Evolutionary conservation across 2,329 filamentous ascomycete species (phyloP).

Genomic region (Penicillium sp.): DNA sequence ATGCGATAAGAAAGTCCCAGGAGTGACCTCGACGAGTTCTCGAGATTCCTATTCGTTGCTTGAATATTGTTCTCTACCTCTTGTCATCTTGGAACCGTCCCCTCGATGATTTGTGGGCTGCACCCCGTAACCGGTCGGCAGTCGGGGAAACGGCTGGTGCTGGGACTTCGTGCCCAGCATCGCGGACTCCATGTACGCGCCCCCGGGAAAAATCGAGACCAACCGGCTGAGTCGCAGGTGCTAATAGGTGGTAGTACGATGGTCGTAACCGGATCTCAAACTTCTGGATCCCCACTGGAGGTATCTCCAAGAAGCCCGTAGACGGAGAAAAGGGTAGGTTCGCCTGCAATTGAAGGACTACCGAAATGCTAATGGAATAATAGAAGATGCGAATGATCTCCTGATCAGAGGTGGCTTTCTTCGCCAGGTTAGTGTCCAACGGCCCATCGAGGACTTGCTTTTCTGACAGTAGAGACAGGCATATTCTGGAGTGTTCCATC

Average conservation of each 20-base stretch:
- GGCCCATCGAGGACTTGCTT: neutral
- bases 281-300: slow-evolving; percentile 76
- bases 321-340: slow-evolving; percentile 46
- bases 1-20: slow-evolving; percentile 22
- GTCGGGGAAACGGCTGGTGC: slow-evolving; percentile 16
- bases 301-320: slow-evolving; percentile 56
- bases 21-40: slow-evolving; percentile 13
- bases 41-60: slow-evolving; percentile 7
- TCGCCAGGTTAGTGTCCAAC: slow-evolving; percentile 57
- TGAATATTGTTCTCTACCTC: neutral
- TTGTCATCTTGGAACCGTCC: slow-evolving; percentile 4
- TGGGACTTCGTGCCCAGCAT: slow-evolving; percentile 26
- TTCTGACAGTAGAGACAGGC: slow-evolving; percentile 51
- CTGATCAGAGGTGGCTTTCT: slow-evolving; percentile 70
- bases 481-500: slow-evolving; percentile 86
- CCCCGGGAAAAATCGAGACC: slow-evolving; percentile 1
- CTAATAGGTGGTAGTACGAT: slow-evolving; percentile 47
- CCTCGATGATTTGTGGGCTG: slow-evolving; percentile 29
- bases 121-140: slow-evolving; percentile 24
- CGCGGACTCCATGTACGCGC: slow-evolving; percentile 39
- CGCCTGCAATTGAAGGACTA: slow-evolving; percentile 35
- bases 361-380: slow-evolving; percentile 9
- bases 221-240: slow-evolving; percentile 3
- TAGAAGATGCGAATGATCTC: slow-evolving; percentile 62
- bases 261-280: slow-evolving; percentile 63